Percentiles rank a stretch among this genome's conserved stretches.
Evolutionary conservation across 148 eudicot species (phyloP).

Genomic region (Limonium bicolor): DNA sequence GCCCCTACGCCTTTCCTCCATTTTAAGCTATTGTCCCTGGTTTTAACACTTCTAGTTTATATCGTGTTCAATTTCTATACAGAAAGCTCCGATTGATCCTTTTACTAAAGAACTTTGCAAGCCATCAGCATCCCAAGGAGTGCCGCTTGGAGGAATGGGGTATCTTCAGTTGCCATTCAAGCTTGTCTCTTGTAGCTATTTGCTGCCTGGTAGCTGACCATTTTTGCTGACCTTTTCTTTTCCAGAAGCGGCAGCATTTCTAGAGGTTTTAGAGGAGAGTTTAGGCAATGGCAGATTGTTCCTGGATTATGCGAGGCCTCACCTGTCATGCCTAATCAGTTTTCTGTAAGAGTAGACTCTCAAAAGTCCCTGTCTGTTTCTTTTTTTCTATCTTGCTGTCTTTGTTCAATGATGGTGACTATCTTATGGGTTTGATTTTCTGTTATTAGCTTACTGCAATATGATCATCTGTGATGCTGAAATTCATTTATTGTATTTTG

Average conservation of each 20-base stretch:
- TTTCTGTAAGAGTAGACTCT: slow-evolving; percentile 81
- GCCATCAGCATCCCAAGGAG: slow-evolving; percentile 96
- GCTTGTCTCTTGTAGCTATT: not conserved
- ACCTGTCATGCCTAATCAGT: slow-evolving; percentile 95
- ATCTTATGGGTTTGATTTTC: no score
- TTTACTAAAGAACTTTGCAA: slow-evolving; percentile 63
- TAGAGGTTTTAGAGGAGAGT: slow-evolving; percentile 98
- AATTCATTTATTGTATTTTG: no score
- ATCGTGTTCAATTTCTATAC: slow-evolving; percentile 6
- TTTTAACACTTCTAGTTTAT: not conserved
- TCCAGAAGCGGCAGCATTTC: slow-evolving; percentile 97
- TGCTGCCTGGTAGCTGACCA: not conserved
- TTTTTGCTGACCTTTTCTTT: slow-evolving; percentile 1
- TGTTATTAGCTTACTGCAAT: no score
- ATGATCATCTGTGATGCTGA: no score
- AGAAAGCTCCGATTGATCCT: slow-evolving; percentile 99
- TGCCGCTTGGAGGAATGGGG: slow-evolving; percentile 99
- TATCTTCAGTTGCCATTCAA: slow-evolving; percentile 9
- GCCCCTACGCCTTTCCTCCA: no score
- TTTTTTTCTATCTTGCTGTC: not conserved
- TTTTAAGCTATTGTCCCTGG: not conserved
- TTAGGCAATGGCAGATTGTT: slow-evolving; percentile 84
- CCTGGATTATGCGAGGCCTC: slow-evolving; percentile 90
- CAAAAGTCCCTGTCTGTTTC: not conserved
- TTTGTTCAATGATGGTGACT: no score